Evolutionary conservation across 2,329 filamentous ascomycete species (phyloP).

Genomic region (Cladosporium sp.): DNA sequence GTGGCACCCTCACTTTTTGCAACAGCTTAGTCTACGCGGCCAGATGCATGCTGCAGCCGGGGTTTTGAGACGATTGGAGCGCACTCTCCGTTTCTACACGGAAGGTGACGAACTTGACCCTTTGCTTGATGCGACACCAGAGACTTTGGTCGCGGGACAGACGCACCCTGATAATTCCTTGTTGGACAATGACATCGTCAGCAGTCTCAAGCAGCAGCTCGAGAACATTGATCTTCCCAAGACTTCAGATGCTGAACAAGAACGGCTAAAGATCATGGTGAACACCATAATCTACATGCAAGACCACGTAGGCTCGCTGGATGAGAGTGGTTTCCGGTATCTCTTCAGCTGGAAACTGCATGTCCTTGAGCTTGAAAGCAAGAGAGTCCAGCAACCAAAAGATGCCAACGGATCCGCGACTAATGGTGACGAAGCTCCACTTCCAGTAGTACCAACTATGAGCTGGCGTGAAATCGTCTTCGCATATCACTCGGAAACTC

Average conservation of each 20-base stretch:
- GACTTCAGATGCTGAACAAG: conserved; percentile 29
- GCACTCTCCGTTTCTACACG: conserved; percentile 77
- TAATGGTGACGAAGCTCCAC: conserved; percentile 19
- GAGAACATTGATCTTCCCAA: conserved; percentile 53
- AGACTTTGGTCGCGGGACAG: conserved; percentile 49
- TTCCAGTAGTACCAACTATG: conserved; percentile 44
- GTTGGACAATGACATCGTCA: conserved; percentile 26
- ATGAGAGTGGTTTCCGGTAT: conserved; percentile 32
- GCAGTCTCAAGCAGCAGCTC: conserved; percentile 32
- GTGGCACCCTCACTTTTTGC: conserved; percentile 89
- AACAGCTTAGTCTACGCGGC: conserved; percentile 80
- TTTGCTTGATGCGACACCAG: conserved; percentile 57
- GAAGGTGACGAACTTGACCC: conserved; percentile 79
- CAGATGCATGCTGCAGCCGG: conserved; percentile 70
- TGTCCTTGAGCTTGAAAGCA: conserved; percentile 8
- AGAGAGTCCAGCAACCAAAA: background rate
- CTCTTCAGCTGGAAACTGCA: conserved; percentile 36
- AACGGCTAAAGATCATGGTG: conserved; percentile 28
- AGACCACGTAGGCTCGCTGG: conserved; percentile 30
- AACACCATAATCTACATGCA: conserved; percentile 29
- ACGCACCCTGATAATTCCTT: conserved; percentile 29
- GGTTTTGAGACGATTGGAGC: conserved; percentile 70
- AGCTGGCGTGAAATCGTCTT: conserved; percentile 76
- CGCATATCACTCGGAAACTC: conserved; percentile 80
- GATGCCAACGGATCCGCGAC: background rate